These are phyloP conservation scores for Penicillium sp. DNA, from an alignment of 2,329 filamentous ascomycete genomes.

Conservation along the genomic window DNA sequence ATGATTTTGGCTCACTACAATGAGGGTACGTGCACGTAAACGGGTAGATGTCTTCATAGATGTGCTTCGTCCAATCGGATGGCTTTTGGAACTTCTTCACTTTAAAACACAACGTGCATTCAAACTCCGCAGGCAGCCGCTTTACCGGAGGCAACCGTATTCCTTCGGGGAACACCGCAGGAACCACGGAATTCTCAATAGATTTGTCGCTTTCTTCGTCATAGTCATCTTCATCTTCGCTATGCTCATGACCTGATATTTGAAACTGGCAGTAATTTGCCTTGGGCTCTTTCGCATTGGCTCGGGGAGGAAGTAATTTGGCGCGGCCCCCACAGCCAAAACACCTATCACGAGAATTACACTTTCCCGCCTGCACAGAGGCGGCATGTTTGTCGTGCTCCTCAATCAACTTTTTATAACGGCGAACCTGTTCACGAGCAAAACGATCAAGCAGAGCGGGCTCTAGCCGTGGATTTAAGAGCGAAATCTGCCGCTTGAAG, in stretches of 20 bases:
- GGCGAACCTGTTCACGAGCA: conserved; percentile 71
- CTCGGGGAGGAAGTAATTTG: conserved; percentile 56
- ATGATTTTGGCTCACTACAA: conserved; percentile 81
- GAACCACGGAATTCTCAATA: conserved; percentile 64
- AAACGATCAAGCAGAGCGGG: conserved; percentile 72
- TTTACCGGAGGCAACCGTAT: conserved; percentile 77
- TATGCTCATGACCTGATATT: conserved; percentile 52
- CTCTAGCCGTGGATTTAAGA: conserved; percentile 70
- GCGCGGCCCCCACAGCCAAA: conserved; percentile 64
- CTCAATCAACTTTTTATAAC: conserved; percentile 74
- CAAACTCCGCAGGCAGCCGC: conserved; percentile 77
- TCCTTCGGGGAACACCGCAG: conserved; percentile 72
- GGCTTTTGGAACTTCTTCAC: conserved; percentile 84
- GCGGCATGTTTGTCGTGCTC: conserved; percentile 66
- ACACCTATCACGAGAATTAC: conserved; percentile 61
- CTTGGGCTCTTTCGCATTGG: conserved; percentile 54
- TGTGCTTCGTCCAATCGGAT: conserved; percentile 95
- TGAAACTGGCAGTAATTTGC: conserved; percentile 52
- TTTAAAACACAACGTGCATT: conserved; percentile 83
- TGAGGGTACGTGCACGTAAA: conserved; percentile 87
- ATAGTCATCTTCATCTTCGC: conserved; percentile 46
- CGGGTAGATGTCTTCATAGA: conserved; percentile 88
- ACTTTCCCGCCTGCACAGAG: conserved; percentile 54
- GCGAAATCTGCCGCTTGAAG: conserved; percentile 69
- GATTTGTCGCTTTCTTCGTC: conserved; percentile 60